These are phyloP conservation scores for Mycena polygramma DNA, from an alignment of 768 basidiomycete genomes.

Conservation along the genomic window DNA sequence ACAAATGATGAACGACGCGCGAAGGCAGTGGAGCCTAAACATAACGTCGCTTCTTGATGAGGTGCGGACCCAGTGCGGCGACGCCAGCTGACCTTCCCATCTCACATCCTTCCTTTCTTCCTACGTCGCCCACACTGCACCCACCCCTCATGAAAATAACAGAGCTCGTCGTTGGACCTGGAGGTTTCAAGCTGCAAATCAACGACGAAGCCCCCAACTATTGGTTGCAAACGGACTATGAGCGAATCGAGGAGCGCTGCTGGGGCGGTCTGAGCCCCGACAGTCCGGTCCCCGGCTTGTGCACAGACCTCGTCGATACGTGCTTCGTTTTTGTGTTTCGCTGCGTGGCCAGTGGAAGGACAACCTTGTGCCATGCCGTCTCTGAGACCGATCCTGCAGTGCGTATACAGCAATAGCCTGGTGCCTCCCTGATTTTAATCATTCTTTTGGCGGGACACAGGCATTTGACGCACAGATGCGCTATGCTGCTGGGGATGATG, in stretches of 20 bases:
- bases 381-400: conserved; percentile 24
- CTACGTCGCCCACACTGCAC: conserved; percentile 17
- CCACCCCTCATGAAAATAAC: conserved; percentile 26
- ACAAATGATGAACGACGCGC: too few relatives aligned
- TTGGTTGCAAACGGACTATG: conserved; percentile 25
- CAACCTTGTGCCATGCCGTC: conserved; percentile 25
- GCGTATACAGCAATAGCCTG: conserved; percentile 12
- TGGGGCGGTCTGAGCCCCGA: conserved; percentile 23
- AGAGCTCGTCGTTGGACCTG: conserved; percentile 20
- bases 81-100: conserved; percentile 7
- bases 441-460: conserved; percentile 20
- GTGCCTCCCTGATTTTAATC: neutral
- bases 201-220: neutral
- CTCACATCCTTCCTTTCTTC: conserved; percentile 3
- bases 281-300: conserved; percentile 17
- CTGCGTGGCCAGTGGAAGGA: conserved; percentile 22
- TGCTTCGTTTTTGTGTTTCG: conserved; percentile 30
- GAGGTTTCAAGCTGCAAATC: conserved; percentile 11
- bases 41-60: conserved; percentile 3
- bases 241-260: conserved; percentile 29
- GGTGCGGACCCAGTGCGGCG: conserved; percentile 3
- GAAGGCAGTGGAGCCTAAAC: too few relatives aligned
- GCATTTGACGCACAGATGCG: conserved; percentile 22
- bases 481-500: conserved; percentile 19
- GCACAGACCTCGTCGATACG: conserved; percentile 29